These are phyloP conservation scores for Cucurbita maxima DNA, from an alignment of 306 rosid genomes.

Conservation along the genomic window DNA sequence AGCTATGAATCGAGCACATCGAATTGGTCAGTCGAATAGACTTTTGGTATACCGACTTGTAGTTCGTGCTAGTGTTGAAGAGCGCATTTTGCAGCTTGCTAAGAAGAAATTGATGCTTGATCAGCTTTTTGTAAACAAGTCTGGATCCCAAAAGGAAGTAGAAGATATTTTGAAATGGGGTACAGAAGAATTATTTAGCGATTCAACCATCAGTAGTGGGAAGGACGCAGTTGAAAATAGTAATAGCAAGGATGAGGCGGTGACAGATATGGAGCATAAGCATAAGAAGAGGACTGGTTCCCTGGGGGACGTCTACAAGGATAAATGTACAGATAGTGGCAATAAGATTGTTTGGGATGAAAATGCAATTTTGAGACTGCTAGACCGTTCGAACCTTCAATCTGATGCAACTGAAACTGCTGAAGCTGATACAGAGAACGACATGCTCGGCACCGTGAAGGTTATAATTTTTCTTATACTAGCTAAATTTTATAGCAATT, in stretches of 20 bases:
- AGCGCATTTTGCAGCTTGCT: constrained; percentile 99
- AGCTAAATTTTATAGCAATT: constrained; percentile 7
- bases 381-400: constrained; percentile 88
- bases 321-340: constrained; percentile 78
- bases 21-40: constrained; percentile 97
- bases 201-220: constrained; percentile 44
- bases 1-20: constrained; percentile 99
- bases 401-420: constrained; percentile 56
- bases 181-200: constrained; percentile 86
- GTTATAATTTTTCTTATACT: constrained; percentile 28
- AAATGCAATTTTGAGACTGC: constrained; percentile 79
- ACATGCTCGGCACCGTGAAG: constrained; percentile 96
- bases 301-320: constrained; percentile 85
- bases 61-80: constrained; percentile 99
- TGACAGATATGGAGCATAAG: constrained; percentile 59
- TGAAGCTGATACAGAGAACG: constrained; percentile 85
- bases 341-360: constrained; percentile 91
- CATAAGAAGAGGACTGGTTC: constrained; percentile 87
- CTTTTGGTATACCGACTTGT: constrained; percentile 95
- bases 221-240: constrained; percentile 49
- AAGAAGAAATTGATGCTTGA: constrained; percentile 98
- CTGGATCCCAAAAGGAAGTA: constrained; percentile 93
- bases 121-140: constrained; percentile 95
- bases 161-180: constrained; percentile 99
- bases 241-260: constrained; percentile 60